Base-by-base conservation (phyloP, 805 yeast species). In the Candida mattraensis region DNA sequence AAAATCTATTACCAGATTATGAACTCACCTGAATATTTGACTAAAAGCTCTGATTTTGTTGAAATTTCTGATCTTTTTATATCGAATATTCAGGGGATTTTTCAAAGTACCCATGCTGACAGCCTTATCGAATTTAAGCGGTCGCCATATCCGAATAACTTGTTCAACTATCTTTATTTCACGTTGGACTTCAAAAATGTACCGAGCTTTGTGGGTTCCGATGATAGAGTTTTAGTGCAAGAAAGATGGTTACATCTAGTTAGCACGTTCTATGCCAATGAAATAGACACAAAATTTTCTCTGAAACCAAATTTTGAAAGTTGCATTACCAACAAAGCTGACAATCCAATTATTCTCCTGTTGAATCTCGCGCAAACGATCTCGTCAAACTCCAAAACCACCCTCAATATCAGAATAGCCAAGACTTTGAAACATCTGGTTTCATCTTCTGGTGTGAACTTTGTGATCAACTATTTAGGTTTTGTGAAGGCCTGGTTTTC, bases 121-220 rank as follows among this genome's bases (percentile, higher is more conserved):
- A 28, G 52, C 42, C 37, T 65, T 28, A 45, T 51, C 14, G 42
- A 42, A 8, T 45, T 74, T 28, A 58, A 66, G 27, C 63, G 73
- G 42, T 64, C 69, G 34, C 64, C 65, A 24, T 75, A 67, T 17
- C 64, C 66, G 9, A 51, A 64, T 30, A 70, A 61, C 30, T 56
- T 66, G 27, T 72, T 77, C 71, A 71, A 69, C 30, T 47, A 62
- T 24, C 57, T 71, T 24, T 66, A 40, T 21, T 45, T 47, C 22
- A 24, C 49, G 3, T 15, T 57, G 2, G 47, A 45, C 16, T 50
- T 57, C 30, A 44, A 47, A 15, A 24, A 39, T 32, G 24, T 41
- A 11, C 44, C 49, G 7, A 13, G 53, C 53, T 35, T 39, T 60
- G 3, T 40, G 35, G 1, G 42, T 5, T n/a, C 28, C 5, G 31